These are phyloP conservation scores for Coniochaeta ligniaria DNA, from an alignment of 2,329 filamentous ascomycete species.

Conservation along the genomic window DNA sequence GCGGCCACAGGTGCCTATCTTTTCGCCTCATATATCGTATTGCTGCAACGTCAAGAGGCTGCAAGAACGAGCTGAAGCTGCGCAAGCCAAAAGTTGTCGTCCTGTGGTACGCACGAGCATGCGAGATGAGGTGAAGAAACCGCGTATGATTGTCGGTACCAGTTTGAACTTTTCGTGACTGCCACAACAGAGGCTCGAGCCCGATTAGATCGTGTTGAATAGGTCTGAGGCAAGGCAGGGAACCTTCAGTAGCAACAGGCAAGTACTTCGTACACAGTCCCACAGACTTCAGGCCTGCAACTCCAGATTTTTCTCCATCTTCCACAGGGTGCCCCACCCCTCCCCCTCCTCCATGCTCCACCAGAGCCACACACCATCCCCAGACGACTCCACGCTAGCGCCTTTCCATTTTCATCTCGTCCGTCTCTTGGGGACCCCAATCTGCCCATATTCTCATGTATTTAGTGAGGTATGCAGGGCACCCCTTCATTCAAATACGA, in stretches of 20 bases:
- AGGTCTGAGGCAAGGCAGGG: too few species aligned
- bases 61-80: too few species aligned
- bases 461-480: neutral
- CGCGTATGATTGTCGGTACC: neutral
- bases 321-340: neutral
- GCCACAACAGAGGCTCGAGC: neutral
- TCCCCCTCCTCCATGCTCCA: neutral
- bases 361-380: neutral
- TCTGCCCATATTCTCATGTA: constrained; percentile 1
- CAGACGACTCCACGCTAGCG: neutral
- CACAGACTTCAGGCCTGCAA: neutral
- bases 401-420: neutral
- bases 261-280: too few species aligned
- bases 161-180: neutral
- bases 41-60: too few species aligned
- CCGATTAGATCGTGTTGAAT: neutral
- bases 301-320: constrained; percentile 3
- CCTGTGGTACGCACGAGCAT: too few species aligned
- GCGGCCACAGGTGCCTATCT: too few species aligned
- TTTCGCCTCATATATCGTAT: too few species aligned
- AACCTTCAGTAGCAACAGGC: neutral
- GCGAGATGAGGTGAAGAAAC: neutral
- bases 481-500: neutral
- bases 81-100: too few species aligned
- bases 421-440: neutral